A percentile compares a stretch with the other conserved stretches of the same genome.
phyloP scores from a whole-genome alignment of 163 green algal species.

The Botryococcus braunii region DNA sequence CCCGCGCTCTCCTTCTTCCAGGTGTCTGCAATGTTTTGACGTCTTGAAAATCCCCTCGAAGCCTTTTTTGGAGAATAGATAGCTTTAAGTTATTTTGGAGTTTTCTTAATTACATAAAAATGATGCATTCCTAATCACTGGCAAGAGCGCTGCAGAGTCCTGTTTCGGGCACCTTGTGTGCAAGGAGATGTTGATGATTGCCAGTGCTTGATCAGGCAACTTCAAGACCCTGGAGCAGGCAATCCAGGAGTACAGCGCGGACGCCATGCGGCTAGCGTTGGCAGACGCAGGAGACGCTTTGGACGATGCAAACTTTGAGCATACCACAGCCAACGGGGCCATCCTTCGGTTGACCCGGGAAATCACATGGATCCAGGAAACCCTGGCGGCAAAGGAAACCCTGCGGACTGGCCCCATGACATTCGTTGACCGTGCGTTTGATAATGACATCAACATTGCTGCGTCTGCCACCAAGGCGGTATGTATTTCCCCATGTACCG shows the following conservation, averaged over 20 bases:
- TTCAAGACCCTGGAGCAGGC: slow-evolving; percentile 86
- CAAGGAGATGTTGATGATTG: too few relatives aligned
- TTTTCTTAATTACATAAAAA: too few relatives aligned
- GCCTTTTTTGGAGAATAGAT: too few relatives aligned
- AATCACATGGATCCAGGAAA: slow-evolving; percentile 83
- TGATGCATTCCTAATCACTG: too few relatives aligned
- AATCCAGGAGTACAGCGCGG: slow-evolving; percentile 73
- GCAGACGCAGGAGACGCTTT: slow-evolving; percentile 92
- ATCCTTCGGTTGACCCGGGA: slow-evolving; percentile 69
- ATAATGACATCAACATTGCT: slow-evolving; percentile 83
- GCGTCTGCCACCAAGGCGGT: slow-evolving; percentile 27
- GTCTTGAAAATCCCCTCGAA: too few relatives aligned
- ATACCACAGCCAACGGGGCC: slow-evolving; percentile 9
- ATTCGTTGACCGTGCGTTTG: slow-evolving; percentile 83
- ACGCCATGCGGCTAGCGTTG: slow-evolving; percentile 81
- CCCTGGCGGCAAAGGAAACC: slow-evolving; percentile 27
- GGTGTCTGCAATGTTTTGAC: too few relatives aligned
- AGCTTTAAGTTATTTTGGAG: too few relatives aligned
- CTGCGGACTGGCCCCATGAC: slow-evolving; percentile 43
- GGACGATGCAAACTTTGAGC: slow-evolving; percentile 98
- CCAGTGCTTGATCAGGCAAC: too few relatives aligned
- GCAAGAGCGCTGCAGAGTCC: too few relatives aligned
- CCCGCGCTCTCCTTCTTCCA: too few relatives aligned
- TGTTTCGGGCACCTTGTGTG: too few relatives aligned
- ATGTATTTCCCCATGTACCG: neutral